Percentiles rank a stretch among this genome's conserved stretches.
Conservation (phyloP, 2,329 filamentous ascomycete species). For the Aspergillus transmontanensis region DNA sequence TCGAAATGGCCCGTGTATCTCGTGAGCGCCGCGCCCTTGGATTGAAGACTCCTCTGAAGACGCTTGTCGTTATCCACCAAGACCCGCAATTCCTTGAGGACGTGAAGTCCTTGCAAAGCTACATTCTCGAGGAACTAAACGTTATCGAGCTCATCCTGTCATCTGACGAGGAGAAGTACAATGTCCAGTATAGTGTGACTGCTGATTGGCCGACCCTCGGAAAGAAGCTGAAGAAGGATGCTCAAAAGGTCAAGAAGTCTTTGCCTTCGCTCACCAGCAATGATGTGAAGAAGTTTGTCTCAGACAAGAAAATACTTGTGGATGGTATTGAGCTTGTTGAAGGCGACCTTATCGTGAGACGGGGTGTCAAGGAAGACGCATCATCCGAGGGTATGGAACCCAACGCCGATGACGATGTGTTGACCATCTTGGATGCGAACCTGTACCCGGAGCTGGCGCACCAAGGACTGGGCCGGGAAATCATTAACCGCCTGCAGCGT, state of each 20-base stretch:
- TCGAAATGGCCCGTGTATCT: slow-evolving; percentile 84
- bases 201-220: slow-evolving; percentile 94
- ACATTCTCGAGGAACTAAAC: slow-evolving; percentile 91
- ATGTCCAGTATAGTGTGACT: slow-evolving; percentile 84
- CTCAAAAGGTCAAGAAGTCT: slow-evolving; percentile 86
- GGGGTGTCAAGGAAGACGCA: slow-evolving; percentile 73
- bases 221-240: slow-evolving; percentile 97
- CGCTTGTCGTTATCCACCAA: slow-evolving; percentile 83
- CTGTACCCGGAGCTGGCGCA: slow-evolving; percentile 82
- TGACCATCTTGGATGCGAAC: slow-evolving; percentile 84
- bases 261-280: slow-evolving; percentile 76
- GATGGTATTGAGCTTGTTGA: slow-evolving; percentile 82
- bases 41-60: slow-evolving; percentile 88
- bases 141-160: slow-evolving; percentile 82
- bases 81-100: slow-evolving; percentile 84
- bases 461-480: slow-evolving; percentile 86
- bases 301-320: slow-evolving; percentile 73
- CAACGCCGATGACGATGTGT: slow-evolving; percentile 84
- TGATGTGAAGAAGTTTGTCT: slow-evolving; percentile 77
- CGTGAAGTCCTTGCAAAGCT: slow-evolving; percentile 79
- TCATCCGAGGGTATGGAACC: slow-evolving; percentile 76
- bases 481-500: slow-evolving; percentile 90
- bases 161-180: slow-evolving; percentile 85
- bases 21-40: slow-evolving; percentile 83
- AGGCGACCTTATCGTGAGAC: slow-evolving; percentile 81